These are phyloP conservation scores for Eurotiales sp. DNA, from an alignment of 2,329 filamentous ascomycete genomes.

Conservation along the genomic window DNA sequence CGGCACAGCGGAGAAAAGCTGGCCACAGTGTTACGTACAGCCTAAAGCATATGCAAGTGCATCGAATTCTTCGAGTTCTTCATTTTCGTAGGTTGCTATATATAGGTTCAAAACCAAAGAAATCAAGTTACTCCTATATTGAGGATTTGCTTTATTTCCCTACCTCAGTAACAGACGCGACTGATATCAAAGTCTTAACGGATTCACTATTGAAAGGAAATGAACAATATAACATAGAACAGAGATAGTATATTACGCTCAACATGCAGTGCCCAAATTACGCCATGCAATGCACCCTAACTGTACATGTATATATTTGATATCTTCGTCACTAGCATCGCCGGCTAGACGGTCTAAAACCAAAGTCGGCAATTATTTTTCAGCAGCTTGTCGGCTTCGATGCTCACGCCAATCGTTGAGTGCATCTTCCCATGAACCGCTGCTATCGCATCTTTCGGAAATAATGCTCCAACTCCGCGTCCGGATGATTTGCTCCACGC, in stretches of 20 bases:
- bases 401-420: constrained; percentile 57
- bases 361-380: not conserved
- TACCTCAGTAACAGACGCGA: too few species aligned
- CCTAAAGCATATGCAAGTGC: too few species aligned
- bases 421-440: constrained; percentile 61
- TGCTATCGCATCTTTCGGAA: constrained; percentile 65
- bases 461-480: constrained; percentile 77
- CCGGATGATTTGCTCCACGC: constrained; percentile 71
- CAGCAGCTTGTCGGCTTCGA: not conserved
- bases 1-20: constrained; percentile 8
- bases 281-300: constrained; percentile 12
- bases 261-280: constrained; percentile 4
- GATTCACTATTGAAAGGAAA: not conserved
- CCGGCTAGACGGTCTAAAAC: not conserved
- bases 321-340: not conserved
- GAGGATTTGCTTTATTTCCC: not conserved
- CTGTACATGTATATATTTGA: constrained; percentile 5
- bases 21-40: not conserved
- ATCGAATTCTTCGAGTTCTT: too few species aligned
- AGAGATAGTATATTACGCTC: not conserved
- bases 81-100: too few species aligned
- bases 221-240: not conserved
- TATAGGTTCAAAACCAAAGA: too few species aligned
- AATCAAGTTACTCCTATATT: too few species aligned
- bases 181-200: not conserved